A percentile compares a stretch with the other conserved stretches of the same genome.
These are phyloP conservation scores for Paspalum vaginatum DNA, from an alignment of 176 grass and related monocot genomes.

Conservation along the genomic window DNA sequence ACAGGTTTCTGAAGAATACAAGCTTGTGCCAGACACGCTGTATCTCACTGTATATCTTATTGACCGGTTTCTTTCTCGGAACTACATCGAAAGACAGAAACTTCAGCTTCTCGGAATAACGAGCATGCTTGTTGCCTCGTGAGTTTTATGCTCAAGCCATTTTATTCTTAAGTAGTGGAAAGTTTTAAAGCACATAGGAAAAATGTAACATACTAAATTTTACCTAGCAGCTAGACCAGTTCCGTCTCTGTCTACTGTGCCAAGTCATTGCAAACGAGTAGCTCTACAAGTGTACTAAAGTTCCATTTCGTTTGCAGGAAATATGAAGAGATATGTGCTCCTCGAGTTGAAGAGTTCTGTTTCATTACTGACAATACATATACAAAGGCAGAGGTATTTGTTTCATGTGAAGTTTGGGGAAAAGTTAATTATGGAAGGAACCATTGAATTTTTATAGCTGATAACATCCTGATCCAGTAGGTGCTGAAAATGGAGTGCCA, in stretches of 20 bases:
- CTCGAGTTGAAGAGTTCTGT: conserved; percentile 75
- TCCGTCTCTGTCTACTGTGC: not conserved
- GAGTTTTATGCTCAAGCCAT: conserved; percentile 34
- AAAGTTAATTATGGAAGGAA: not conserved
- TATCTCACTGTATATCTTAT: conserved; percentile 78
- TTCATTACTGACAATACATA: conserved; percentile 90
- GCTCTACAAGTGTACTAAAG: not conserved
- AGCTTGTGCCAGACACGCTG: conserved; percentile 77
- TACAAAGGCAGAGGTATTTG: conserved; percentile 62
- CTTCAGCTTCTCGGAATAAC: conserved; percentile 75
- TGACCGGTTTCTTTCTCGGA: conserved; percentile 67
- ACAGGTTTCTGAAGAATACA: conserved; percentile 83
- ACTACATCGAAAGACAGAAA: conserved; percentile 68
- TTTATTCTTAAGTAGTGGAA: not conserved
- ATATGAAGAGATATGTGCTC: conserved; percentile 88
- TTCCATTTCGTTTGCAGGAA: conserved; percentile 45
- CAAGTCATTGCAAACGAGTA: not conserved
- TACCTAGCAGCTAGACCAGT: not conserved
- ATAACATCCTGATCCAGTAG: conserved; percentile 37
- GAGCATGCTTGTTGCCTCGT: conserved; percentile 84
- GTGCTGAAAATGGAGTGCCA: conserved; percentile 77
- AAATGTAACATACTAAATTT: not conserved
- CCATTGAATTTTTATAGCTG: not conserved
- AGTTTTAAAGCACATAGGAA: not conserved
- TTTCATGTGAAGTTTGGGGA: not conserved